These are phyloP conservation scores for Tephrocybe rancida DNA, from an alignment of 768 basidiomycete species.

Conservation along the genomic window DNA sequence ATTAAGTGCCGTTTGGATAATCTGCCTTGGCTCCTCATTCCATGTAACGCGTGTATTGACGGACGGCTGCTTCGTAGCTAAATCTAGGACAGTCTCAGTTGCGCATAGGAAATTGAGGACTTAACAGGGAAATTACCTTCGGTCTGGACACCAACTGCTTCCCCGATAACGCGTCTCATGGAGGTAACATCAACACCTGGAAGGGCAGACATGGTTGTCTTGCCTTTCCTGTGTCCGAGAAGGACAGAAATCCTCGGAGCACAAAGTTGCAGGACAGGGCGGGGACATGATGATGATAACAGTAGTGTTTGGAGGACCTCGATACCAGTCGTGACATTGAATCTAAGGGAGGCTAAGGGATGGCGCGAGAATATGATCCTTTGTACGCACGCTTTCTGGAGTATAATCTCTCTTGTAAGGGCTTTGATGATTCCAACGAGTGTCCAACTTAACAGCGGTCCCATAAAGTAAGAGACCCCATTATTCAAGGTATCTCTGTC, in stretches of 20 bases:
- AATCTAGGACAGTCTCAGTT: slow-evolving; percentile 16
- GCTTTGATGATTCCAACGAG: slow-evolving; percentile 72
- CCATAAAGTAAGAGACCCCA: slow-evolving; percentile 77
- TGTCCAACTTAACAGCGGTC: slow-evolving; percentile 78
- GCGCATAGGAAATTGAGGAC: slow-evolving; percentile 6
- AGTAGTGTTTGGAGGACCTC: slow-evolving; percentile 70
- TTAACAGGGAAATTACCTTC: slow-evolving; percentile 32
- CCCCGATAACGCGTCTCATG: slow-evolving; percentile 38
- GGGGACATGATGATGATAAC: slow-evolving; percentile 66
- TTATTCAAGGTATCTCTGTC: slow-evolving; percentile 71
- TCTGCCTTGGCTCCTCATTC: slow-evolving; percentile 56
- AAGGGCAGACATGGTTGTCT: slow-evolving; percentile 15
- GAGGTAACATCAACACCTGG: slow-evolving; percentile 31
- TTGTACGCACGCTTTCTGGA: slow-evolving; percentile 46
- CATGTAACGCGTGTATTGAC: slow-evolving; percentile 34
- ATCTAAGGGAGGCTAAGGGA: slow-evolving; percentile 33
- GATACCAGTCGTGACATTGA: slow-evolving; percentile 49
- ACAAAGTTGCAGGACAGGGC: slow-evolving; percentile 65
- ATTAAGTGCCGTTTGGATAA: slow-evolving; percentile 57
- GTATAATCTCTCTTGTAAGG: slow-evolving; percentile 63
- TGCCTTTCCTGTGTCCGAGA: slow-evolving; percentile 40
- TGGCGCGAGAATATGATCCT: background rate
- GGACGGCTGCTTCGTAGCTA: slow-evolving; percentile 3
- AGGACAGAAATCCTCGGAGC: slow-evolving; percentile 52
- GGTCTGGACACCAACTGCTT: slow-evolving; percentile 37